Evolutionary conservation across 805 yeast genomes (phyloP), one percentile per base, ranked within the genome.

Genomic region (Kodamaea restingae): DNA sequence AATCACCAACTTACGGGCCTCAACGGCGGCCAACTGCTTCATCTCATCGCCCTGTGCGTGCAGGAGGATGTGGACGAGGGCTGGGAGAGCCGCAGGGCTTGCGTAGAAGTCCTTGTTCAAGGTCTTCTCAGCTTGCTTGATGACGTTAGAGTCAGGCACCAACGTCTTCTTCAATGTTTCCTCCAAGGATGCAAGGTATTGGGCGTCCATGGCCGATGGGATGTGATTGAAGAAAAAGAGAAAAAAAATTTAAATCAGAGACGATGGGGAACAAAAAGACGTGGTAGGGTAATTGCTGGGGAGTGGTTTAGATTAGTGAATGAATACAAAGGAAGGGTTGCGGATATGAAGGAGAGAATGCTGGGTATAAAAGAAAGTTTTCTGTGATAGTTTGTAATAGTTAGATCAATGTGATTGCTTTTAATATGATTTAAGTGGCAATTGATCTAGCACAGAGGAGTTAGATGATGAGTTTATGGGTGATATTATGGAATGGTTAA

Each of bases 21-120:
- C 98, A 46, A 93, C 96, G 45, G 96, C 95, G n/a, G 97, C 95
- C 45, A 93, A 73, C 63, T 88, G 95, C 55, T 86, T 84, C 51
- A 90, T 60, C 53, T 84, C 85, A 47, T 76, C 82, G 52, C 81
- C 81, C 29, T 73, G 65, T 50, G 81, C 80, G 49, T 71, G 73
- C 62, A 85, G 88, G 55, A 88, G 72, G 44, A 93, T 77, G 54
- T 86, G 93, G 51, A 91, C 70, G 59, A 91, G 71, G 8, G 95
- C 81, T 14, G 95, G 93, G 44, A 91, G 73, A 14, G 91, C 76
- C 50, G 75, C 67, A 18, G 86, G 77, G 51, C 80, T 77, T 42
- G 76, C 68, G 67, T 85, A 88, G 60, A 82, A 81, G 38, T 85
- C 88, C 47, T 78, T 72, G 55, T 82, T 78, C 56, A 93, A 75